These are phyloP conservation scores for Diaporthe sp. DNA, from an alignment of 2,329 filamentous ascomycete genomes.

Conservation along the genomic window DNA sequence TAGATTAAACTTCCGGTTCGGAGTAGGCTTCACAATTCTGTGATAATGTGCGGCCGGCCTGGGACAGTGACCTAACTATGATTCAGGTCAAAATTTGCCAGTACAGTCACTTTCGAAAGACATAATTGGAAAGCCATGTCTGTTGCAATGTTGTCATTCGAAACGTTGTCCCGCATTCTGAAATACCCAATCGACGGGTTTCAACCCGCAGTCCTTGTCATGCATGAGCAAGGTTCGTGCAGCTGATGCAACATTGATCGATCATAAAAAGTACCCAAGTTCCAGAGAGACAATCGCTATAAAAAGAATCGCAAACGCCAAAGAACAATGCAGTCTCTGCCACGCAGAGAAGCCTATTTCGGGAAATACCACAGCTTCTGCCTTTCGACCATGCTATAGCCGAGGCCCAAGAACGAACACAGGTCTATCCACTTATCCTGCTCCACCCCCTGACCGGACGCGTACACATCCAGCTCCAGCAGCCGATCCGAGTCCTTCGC, in stretches of 20 bases:
- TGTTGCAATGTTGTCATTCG: too few species aligned
- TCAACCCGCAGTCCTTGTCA: not conserved
- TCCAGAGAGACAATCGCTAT: not conserved
- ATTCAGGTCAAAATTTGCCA: too few species aligned
- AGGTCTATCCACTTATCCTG: conserved; percentile 31
- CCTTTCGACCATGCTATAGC: conserved; percentile 24
- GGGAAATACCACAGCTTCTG: conserved; percentile 32
- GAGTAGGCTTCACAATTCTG: not conserved
- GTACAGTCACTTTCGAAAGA: too few species aligned
- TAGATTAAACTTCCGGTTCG: too few species aligned
- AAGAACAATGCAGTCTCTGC: not conserved
- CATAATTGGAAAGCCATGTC: not conserved
- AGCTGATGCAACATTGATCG: not conserved
- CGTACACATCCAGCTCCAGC: conserved; percentile 25
- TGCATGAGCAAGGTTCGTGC: not conserved
- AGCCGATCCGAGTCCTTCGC: conserved; percentile 12
- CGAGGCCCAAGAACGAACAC: conserved; percentile 25
- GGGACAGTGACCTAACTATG: not conserved
- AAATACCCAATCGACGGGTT: too few species aligned
- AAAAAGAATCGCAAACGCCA: not conserved
- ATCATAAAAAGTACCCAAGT: not conserved
- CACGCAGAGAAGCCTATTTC: conserved; percentile 13
- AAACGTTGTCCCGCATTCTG: too few species aligned
- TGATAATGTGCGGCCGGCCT: not conserved
- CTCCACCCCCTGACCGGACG: conserved; percentile 26